Evolutionary conservation across 495 filamentous ascomycete genomes (phyloP).

Genomic region (Penicillium odoratum): DNA sequence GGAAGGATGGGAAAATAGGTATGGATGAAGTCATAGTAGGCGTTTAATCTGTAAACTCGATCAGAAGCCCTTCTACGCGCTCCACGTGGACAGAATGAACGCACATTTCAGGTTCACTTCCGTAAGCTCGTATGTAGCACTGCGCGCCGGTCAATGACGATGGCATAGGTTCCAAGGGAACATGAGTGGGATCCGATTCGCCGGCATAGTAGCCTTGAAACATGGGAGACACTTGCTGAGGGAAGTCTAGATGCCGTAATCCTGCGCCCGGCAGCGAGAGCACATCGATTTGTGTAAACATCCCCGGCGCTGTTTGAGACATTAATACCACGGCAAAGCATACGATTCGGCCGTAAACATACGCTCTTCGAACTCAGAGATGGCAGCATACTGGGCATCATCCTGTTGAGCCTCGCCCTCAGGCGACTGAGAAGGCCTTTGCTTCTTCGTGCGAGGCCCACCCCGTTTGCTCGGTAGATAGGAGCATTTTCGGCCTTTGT

Average conservation of each 20-base stretch:
- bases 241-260: constrained; percentile 42
- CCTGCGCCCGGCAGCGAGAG: constrained; percentile 46
- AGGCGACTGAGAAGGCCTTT: constrained; percentile 27
- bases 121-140: constrained; percentile 41
- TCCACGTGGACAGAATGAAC: constrained; percentile 10
- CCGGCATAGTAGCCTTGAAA: constrained; percentile 38
- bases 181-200: constrained; percentile 25
- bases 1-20: constrained; percentile 60
- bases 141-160: constrained; percentile 30
- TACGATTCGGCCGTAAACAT: constrained; percentile 14
- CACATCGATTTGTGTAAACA: constrained; percentile 47
- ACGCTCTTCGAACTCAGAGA: constrained; percentile 39
- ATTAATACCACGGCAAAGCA: constrained; percentile 17
- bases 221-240: constrained; percentile 36
- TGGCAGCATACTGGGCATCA: constrained; percentile 21
- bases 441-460: constrained; percentile 52
- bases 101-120: constrained; percentile 45
- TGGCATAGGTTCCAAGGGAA: constrained; percentile 36
- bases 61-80: constrained; percentile 20
- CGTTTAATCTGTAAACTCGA: constrained; percentile 47
- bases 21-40: constrained; percentile 62
- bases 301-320: constrained; percentile 26
- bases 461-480: constrained; percentile 60
- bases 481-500: constrained; percentile 52
- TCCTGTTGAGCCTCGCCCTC: constrained; percentile 26